A percentile compares a stretch with the other conserved stretches of the same genome.
These are phyloP conservation scores for Bipolaris gigantea DNA, from an alignment of 2,329 filamentous ascomycete species.

Conservation along the genomic window DNA sequence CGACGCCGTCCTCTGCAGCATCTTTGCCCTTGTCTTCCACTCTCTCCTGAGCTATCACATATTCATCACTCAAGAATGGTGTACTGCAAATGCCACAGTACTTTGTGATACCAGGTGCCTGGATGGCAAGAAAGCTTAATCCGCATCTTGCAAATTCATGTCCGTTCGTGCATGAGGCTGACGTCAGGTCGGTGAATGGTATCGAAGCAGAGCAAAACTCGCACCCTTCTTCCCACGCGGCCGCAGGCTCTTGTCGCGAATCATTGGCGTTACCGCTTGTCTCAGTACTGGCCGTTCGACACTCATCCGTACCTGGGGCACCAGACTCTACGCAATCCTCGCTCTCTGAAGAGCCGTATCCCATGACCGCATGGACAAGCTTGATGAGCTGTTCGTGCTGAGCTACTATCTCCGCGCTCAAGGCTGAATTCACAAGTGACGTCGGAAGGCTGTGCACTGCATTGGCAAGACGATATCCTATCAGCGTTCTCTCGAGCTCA, in stretches of 20 bases:
- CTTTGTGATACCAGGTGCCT: conserved; percentile 57
- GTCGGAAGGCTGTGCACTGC: conserved; percentile 23
- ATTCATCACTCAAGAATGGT: conserved; percentile 53
- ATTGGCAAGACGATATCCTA: conserved; percentile 36
- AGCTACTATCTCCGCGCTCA: conserved; percentile 26
- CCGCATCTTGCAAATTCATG: conserved; percentile 60
- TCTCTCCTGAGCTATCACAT: conserved; percentile 29
- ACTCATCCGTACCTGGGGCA: neutral
- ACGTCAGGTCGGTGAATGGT: conserved; percentile 50
- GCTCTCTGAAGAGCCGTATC: neutral
- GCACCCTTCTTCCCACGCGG: conserved; percentile 49
- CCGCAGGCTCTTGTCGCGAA: neutral
- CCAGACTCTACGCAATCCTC: neutral
- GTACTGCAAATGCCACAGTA: conserved; percentile 56
- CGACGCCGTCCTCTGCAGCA: conserved; percentile 2
- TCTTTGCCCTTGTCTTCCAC: neutral
- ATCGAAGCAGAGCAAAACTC: conserved; percentile 55
- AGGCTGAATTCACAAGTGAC: conserved; percentile 19
- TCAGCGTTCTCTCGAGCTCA: conserved; percentile 30
- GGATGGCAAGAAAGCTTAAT: conserved; percentile 58
- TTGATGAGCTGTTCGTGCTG: conserved; percentile 25
- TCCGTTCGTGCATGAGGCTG: conserved; percentile 54
- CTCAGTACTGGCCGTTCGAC: neutral
- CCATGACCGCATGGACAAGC: conserved; percentile 23
- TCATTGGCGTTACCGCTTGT: neutral